Base-by-base conservation (phyloP, 106 monocot species). In the Phalaenopsis aphrodite region DNA sequence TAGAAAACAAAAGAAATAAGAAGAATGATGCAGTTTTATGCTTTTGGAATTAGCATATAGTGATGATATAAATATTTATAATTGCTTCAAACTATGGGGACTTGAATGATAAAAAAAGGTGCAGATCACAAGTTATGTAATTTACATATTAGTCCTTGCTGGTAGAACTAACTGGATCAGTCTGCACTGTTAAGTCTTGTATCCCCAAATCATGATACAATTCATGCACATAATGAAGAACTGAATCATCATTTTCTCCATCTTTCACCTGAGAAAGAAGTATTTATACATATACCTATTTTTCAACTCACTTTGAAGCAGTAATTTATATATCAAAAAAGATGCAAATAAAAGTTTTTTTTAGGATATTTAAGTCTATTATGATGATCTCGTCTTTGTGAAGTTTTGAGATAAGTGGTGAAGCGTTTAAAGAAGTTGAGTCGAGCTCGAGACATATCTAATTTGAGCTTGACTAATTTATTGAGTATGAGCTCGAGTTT, bases 161-260 rank as follows among this genome's bases (percentile, higher is more conserved):
- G 64, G 64, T 65, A 65, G 64, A 65, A 10, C 64, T 23, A 24
- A 21, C 8, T 24, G 24, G 74, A 18, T 86, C 86, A 18, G 81
- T 88, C 79, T 93, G 90, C 68, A 93, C 81, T 9, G 93, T 86
- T 79, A 93, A 85, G 41, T 93, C 90, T 38, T 90, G 88, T 75
- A 93, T 85, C 19, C 93, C 93, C 83, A 93, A 43, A 17, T 93
- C 90, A 42, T 90, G 90, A 74, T 90, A 90, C 76, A 90, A 78
- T 18, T 86, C 93, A 79, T 93, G 87, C 42, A 87, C 85, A 39
- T 83, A 80, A 5, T 83, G 86, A 15, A 90, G 85, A 75, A 88
- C 78, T 36, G 78, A 73, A 38, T 85, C 23, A 45, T 83, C 90
- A 43, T 90, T 79, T 14, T 82, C 88, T 41, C 86, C 88, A 17